phyloP scores from a whole-genome alignment of 2,329 filamentous ascomycete species.

The Teratosphaeriaceae sp. region DNA sequence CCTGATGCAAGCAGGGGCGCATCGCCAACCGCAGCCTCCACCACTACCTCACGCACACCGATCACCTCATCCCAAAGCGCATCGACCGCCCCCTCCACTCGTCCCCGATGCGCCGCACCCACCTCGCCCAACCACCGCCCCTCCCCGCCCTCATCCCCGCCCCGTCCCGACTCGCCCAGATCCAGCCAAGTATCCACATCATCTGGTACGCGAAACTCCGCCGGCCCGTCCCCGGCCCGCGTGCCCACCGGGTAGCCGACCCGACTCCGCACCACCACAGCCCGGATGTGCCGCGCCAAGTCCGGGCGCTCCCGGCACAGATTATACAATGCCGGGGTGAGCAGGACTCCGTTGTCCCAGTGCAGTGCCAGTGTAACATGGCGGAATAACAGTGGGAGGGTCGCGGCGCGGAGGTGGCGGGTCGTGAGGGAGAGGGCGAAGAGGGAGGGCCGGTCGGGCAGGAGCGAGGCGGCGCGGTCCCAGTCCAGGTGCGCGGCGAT shows the following conservation, averaged over 20 bases:
- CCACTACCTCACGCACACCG: background rate
- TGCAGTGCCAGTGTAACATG: constrained; percentile 14
- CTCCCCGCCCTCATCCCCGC: background rate
- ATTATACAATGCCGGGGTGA: constrained; percentile 9
- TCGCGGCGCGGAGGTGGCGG: constrained; percentile 11
- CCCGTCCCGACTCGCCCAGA: too few relatives aligned
- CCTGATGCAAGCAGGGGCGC: too few relatives aligned
- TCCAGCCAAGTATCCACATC: constrained; percentile 4
- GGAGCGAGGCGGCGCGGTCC: constrained; percentile 9
- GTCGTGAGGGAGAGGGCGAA: constrained; percentile 11
- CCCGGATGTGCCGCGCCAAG: constrained; percentile 14
- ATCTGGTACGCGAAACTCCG: constrained; percentile 4
- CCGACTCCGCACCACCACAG: constrained; percentile 10
- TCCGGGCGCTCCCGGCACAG: constrained; percentile 13
- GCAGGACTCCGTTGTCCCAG: constrained; percentile 12
- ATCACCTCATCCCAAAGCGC: background rate
- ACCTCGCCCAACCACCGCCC: constrained; percentile 1
- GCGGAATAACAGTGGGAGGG: constrained; percentile 14
- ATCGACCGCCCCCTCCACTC: background rate
- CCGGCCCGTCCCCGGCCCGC: background rate
- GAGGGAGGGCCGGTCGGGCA: constrained; percentile 10
- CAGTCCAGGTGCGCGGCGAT: constrained; percentile 17
- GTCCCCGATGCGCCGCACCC: background rate
- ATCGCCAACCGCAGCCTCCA: background rate
- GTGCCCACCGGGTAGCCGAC: background rate